Base-by-base conservation (phyloP, 1,139 yeast genomes). In the Yamadazyma atlantica region DNA sequence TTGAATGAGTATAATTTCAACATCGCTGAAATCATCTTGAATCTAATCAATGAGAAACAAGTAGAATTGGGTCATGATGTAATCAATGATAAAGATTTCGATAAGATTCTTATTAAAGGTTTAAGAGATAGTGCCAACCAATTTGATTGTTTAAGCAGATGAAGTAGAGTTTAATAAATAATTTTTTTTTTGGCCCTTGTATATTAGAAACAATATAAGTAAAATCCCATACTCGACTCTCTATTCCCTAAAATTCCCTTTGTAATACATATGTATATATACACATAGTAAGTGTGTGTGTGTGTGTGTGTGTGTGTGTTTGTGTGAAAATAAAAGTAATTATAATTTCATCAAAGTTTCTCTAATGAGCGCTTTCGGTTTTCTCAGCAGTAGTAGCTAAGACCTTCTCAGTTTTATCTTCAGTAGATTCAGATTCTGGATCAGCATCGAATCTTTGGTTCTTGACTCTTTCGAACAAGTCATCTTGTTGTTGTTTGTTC, bases 401-500 rank as follows among this genome's bases (percentile, higher is more conserved):
- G 26, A 36, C 38, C 21, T 40, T 35, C 29, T 39, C 41, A 33
- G 37, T 33, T 23, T 46, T 50, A n/a, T 51, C 50, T 34, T 63
- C 67, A 13, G 45, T 62, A 46, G 44, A 56, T 33, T 34, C 46
- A 18, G 41, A 49, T 47, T 39, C 52, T 12, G 39, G 43, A 19
- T 40, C 47, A 26, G 42, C 44, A 35, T 44, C 49, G 19, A 54
- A 36, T 29, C 44, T 51, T 35, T 55, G 50, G 21, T 51, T 48
- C 50, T 56, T 62, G 31, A 68, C 64, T 53, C 73, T 61, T 32
- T 53, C 58, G 55, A 83, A 81, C 55, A 84, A 69, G 32, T 66
- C 73, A 27, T 70, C 73, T 53, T 75, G 72, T 61, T 84, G 78
- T 24, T 60, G 73, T 33, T 62, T 61, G 30, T 78, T 57, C 54